A percentile compares a stretch with the other conserved stretches of the same genome.
Evolutionary conservation across 2,329 filamentous ascomycete species (phyloP).

Genomic region (Pseudogymnoascus sp.): DNA sequence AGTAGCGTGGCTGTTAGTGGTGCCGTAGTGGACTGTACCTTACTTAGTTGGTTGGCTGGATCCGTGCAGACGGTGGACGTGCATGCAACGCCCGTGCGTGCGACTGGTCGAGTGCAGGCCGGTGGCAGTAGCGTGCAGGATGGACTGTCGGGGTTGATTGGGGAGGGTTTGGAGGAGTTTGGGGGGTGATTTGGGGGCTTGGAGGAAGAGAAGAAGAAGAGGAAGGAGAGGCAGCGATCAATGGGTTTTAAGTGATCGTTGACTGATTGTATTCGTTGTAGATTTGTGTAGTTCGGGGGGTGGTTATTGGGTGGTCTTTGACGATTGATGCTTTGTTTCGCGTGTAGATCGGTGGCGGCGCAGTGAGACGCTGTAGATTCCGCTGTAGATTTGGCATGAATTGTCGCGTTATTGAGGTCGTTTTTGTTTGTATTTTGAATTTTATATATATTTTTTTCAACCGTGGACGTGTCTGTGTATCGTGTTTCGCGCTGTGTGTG

Average conservation of each 20-base stretch:
- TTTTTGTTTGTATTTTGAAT: neutral
- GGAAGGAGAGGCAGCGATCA: neutral
- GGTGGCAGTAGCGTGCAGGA: neutral
- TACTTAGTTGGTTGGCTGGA: constrained; percentile 4
- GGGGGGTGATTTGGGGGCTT: neutral
- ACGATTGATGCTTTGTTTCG: neutral
- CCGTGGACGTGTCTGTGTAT: neutral
- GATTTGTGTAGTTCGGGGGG: neutral
- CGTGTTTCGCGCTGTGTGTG: neutral
- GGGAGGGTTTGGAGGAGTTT: neutral
- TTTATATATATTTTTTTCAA: neutral
- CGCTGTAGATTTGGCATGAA: neutral
- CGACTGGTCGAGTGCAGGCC: constrained; percentile 1
- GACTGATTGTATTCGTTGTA: neutral
- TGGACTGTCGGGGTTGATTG: neutral
- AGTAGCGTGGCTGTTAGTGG: constrained; percentile 6
- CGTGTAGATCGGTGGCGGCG: neutral
- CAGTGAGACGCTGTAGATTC: neutral
- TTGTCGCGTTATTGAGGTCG: neutral
- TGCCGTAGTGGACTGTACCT: neutral
- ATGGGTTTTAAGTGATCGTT: neutral
- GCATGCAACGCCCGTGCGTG: constrained; percentile 1
- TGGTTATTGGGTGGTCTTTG: neutral
- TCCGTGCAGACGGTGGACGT: neutral
- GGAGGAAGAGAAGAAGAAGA: neutral